Percentiles rank a stretch among this genome's conserved stretches.
Conservation (phyloP, 176 grass and related monocot species). For the Canna indica region DNA sequence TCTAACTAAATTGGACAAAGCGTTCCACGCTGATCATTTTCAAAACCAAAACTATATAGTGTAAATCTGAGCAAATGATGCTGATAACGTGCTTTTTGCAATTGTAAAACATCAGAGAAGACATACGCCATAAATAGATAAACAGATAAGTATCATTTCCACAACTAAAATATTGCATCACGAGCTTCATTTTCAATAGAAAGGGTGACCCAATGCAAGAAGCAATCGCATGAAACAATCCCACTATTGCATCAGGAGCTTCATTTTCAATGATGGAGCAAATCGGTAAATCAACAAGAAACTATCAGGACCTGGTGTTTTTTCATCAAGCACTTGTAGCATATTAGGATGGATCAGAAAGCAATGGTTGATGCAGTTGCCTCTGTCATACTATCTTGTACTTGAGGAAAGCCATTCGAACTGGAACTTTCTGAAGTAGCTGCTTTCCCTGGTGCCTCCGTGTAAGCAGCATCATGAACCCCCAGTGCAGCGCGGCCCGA, state of each 20-base stretch:
- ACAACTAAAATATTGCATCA: neutral
- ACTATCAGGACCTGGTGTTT: too few relatives aligned
- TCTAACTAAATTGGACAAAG: neutral
- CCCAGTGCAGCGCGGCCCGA: conserved; percentile 91
- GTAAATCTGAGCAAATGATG: neutral
- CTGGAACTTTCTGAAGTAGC: conserved; percentile 15
- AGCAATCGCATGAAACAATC: too few relatives aligned
- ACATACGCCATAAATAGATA: neutral
- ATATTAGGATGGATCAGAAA: neutral
- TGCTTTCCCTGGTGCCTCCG: conserved; percentile 29
- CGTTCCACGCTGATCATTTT: neutral
- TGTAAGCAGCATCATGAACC: conserved; percentile 67
- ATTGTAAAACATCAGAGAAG: neutral
- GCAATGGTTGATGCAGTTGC: conserved; percentile 30
- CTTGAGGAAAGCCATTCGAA: conserved; percentile 19
- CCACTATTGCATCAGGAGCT: neutral
- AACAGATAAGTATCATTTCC: neutral
- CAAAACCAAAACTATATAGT: neutral
- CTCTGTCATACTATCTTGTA: conserved; percentile 24
- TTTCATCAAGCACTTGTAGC: too few relatives aligned
- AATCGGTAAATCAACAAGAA: neutral
- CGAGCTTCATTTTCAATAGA: neutral
- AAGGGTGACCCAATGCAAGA: too few relatives aligned
- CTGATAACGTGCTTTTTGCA: neutral
- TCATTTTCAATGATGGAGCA: neutral